phyloP scores from a whole-genome alignment of 2,329 filamentous ascomycete species.

The Paramyrothecium roridum region DNA sequence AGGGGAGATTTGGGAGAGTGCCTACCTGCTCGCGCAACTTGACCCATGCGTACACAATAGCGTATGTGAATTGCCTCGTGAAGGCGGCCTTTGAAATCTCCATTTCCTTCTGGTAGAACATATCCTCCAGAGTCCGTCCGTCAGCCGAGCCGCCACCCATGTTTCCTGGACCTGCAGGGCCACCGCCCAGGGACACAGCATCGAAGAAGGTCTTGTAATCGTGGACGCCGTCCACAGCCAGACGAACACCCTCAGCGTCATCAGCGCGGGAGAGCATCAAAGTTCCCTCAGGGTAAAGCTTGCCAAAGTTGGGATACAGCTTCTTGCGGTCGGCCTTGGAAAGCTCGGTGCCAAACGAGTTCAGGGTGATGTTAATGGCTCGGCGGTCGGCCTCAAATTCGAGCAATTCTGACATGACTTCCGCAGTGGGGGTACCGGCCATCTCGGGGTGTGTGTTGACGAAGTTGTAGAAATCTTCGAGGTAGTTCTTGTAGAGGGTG shows the following conservation, averaged over 20 bases:
- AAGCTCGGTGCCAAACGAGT: slow-evolving; percentile 96
- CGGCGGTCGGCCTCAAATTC: slow-evolving; percentile 96
- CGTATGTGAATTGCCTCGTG: slow-evolving; percentile 91
- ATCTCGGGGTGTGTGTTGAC: slow-evolving; percentile 88
- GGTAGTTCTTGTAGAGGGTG: slow-evolving; percentile 98
- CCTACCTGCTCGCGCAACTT: slow-evolving; percentile 94
- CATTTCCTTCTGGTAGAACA: slow-evolving; percentile 99
- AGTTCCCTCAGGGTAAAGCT: slow-evolving; percentile 89
- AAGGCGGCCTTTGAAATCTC: slow-evolving; percentile 94
- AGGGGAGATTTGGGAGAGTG: neutral
- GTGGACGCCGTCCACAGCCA: slow-evolving; percentile 87
- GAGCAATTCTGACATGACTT: slow-evolving; percentile 93
- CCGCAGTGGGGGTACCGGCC: slow-evolving; percentile 80
- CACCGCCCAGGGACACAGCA: slow-evolving; percentile 74
- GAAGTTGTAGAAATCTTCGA: slow-evolving; percentile 95
- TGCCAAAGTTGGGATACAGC: slow-evolving; percentile 89
- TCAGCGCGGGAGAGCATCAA: slow-evolving; percentile 93
- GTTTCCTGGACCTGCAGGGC: slow-evolving; percentile 72
- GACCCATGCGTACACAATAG: slow-evolving; percentile 96
- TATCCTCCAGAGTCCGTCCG: slow-evolving; percentile 87
- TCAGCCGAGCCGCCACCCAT: slow-evolving; percentile 79
- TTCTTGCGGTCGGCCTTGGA: slow-evolving; percentile 93
- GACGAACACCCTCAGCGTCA: slow-evolving; percentile 86
- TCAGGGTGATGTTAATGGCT: slow-evolving; percentile 98
- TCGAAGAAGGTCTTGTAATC: slow-evolving; percentile 98